Evolutionary conservation across 495 filamentous ascomycete species (phyloP), one percentile per base, ranked within the genome.

Genomic region (Xylaria flabelliformis): DNA sequence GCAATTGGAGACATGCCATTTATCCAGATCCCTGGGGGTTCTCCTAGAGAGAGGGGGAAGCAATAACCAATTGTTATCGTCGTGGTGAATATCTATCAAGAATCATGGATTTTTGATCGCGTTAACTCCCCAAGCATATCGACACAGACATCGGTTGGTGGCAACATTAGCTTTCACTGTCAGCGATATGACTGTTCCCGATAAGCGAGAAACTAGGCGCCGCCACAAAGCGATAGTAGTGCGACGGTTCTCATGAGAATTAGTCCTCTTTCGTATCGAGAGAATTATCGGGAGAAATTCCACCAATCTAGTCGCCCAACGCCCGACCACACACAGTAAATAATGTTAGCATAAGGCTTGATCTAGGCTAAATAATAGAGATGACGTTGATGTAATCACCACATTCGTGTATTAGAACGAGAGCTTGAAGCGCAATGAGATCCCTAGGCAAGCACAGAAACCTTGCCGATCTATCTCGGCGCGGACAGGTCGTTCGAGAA

Each of bases 1-100:
- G 48, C 46, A 63, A 46, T 71, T 64, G 44, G 69, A 55, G 58
- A 42, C 42, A 21, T 64, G 69, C 19, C 46, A 64, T 64, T 64
- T 64, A 71, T 39, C 61, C 58, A 71, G 32, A 34, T 64, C 59
- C 6, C 7, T 24, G 46, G 7, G 32, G 44, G 17, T 55, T 62
- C 56, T 44, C 53, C 29, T 46, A 0, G 10, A 0, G 9, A 19
- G 42, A 41, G 42, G 29, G 24, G 51, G 26, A 12, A 36, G 41
- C n/a, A 70, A 62, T 21, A 62, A 39, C 41, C 26, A 53, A 50
- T 24, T 29, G 53, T 39, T 42, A 26, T 59, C n/a, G 26, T 63
- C 13, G n/a, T 53, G 7, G 29, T 39, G 26, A 50, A 9, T 34
- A 6, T 29, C 6, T 44, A 29, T 59, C 1, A 39, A 36, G 32